phyloP scores from a whole-genome alignment of 2,329 filamentous ascomycete genomes.

The Trichoderma brevicompactum region DNA sequence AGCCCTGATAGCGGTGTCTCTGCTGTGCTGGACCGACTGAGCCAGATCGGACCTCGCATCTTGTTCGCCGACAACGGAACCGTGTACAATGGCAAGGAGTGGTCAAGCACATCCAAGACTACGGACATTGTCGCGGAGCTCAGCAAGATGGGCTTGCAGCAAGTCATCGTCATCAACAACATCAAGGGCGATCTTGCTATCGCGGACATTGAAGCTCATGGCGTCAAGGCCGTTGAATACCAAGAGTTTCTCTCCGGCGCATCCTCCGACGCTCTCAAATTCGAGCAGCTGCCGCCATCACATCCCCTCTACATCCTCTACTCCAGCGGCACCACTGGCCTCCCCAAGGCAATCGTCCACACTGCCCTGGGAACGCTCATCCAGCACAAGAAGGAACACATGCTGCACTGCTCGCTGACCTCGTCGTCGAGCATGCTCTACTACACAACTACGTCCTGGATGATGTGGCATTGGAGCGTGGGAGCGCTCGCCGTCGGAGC shows the following conservation, averaged over 20 bases:
- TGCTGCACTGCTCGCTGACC: slow-evolving; percentile 80
- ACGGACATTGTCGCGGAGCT: slow-evolving; percentile 73
- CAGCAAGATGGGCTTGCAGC: slow-evolving; percentile 61
- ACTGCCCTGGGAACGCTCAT: slow-evolving; percentile 86
- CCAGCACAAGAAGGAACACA: slow-evolving; percentile 97
- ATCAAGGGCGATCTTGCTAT: slow-evolving; percentile 54
- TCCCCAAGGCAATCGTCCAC: slow-evolving; percentile 94
- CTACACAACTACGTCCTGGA: slow-evolving; percentile 95
- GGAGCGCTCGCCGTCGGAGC: slow-evolving; percentile 82
- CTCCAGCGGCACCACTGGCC: slow-evolving; percentile 84
- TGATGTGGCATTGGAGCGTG: slow-evolving; percentile 99
- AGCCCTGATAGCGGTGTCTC: slow-evolving; percentile 91
- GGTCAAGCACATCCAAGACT: slow-evolving; percentile 79
- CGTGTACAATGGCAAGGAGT: slow-evolving; percentile 88
- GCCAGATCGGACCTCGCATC: slow-evolving; percentile 81
- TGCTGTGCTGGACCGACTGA: slow-evolving; percentile 84
- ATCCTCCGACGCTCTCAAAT: slow-evolving; percentile 57
- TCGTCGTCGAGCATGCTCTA: slow-evolving; percentile 80
- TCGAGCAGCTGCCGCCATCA: slow-evolving; percentile 79
- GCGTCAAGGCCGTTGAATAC: slow-evolving; percentile 51
- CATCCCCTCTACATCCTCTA: slow-evolving; percentile 95
- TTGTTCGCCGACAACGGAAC: slow-evolving; percentile 88
- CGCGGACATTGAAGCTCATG: slow-evolving; percentile 46
- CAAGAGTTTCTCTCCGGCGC: slow-evolving; percentile 50
- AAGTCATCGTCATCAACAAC: slow-evolving; percentile 75